Percentiles rank a stretch among this genome's conserved stretches.
Evolutionary conservation across 2,329 filamentous ascomycete genomes (phyloP).

Genomic region (Endoconidiophora laricicola): DNA sequence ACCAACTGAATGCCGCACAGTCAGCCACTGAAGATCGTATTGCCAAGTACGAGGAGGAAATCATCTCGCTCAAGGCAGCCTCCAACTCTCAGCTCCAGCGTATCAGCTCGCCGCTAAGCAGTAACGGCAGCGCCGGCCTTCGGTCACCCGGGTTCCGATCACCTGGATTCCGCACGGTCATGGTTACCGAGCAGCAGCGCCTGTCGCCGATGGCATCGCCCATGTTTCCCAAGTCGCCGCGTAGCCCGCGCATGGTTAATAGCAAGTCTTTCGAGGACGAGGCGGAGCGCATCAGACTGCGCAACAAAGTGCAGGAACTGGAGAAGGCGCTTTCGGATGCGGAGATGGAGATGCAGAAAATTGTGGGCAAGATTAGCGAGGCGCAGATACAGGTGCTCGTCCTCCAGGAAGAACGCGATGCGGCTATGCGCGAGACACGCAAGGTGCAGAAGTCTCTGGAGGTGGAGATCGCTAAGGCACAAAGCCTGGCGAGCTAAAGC

Average conservation of each 20-base stretch:
- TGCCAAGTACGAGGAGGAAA: slow-evolving; percentile 70
- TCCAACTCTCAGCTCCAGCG: slow-evolving; percentile 64
- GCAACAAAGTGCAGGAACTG: slow-evolving; percentile 64
- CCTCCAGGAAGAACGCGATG: slow-evolving; percentile 58
- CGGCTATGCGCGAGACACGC: slow-evolving; percentile 54
- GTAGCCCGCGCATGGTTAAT: slow-evolving; percentile 33
- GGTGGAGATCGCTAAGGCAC: slow-evolving; percentile 30
- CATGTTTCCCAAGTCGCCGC: slow-evolving; percentile 23
- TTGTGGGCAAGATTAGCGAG: slow-evolving; percentile 62
- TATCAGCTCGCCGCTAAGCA: slow-evolving; percentile 14
- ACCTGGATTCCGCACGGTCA: slow-evolving; percentile 1
- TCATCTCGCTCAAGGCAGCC: slow-evolving; percentile 56
- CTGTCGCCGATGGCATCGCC: slow-evolving; percentile 21
- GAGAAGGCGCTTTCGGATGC: slow-evolving; percentile 47
- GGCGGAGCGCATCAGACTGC: slow-evolving; percentile 57
- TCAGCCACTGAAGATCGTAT: slow-evolving; percentile 74
- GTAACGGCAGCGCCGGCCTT: slow-evolving; percentile 18
- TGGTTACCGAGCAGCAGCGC: slow-evolving; percentile 16
- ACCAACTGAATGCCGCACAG: slow-evolving; percentile 68
- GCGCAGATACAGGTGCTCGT: slow-evolving; percentile 73
- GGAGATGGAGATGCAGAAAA: slow-evolving; percentile 68
- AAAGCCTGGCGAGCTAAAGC: slow-evolving; percentile 4
- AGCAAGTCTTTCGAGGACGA: slow-evolving; percentile 56
- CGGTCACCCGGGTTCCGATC: slow-evolving; percentile 14
- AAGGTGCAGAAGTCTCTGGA: slow-evolving; percentile 51